Evolutionary conservation across 257 asterid genomes (phyloP), one percentile per base, ranked within the genome.

Genomic region (Nicotiana obtusifolia): DNA sequence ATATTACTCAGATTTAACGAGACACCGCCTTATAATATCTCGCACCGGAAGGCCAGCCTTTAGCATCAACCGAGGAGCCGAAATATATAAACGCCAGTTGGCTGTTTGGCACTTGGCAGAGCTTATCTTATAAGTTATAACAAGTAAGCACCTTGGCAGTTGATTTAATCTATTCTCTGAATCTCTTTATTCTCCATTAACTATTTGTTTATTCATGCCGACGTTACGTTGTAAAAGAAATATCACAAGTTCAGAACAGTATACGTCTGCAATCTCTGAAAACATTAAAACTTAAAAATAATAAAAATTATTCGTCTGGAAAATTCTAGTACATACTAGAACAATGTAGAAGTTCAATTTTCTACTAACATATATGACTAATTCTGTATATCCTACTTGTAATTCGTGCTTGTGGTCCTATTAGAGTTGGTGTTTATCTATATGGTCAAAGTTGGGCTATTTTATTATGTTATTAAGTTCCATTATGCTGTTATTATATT

Each of bases 351-450:
- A 67, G 20, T 3, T 67, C 37, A 24, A 64, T 26, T 64, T 20
- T 15, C 33, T 5, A 66, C 52, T 47, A 82, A 57, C 78, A 77
- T 82, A 77, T 8, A 41, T 11, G 49, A 41, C 13, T 13, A 52
- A 52, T 14, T 52, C 14, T 52, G 13, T 52, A 10, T 10, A 52
- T 52, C 57, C 57, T 52, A 52, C 57, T 13, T 52, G 57, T 52
- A 76, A 14, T 28, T 81, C 86, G 28, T 64, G 37, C 28, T 26
- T 20, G 69, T 64, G 69, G 69, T 30, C 69, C 69, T 64, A 64
- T 10, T 64, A 10, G 17, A 10, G 17, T 52, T 52, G 56, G 56
- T 52, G 56, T 1, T 52, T 52, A 52, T 52, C 56, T 13, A 52
- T 52, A 13, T 52, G 4, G 5, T 52, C 56, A 52, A 52, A 52